Percentiles rank a stretch among this genome's conserved stretches.
Conservation (phyloP, 2,329 filamentous ascomycete species). For the Decorospora gaudefroyi region DNA sequence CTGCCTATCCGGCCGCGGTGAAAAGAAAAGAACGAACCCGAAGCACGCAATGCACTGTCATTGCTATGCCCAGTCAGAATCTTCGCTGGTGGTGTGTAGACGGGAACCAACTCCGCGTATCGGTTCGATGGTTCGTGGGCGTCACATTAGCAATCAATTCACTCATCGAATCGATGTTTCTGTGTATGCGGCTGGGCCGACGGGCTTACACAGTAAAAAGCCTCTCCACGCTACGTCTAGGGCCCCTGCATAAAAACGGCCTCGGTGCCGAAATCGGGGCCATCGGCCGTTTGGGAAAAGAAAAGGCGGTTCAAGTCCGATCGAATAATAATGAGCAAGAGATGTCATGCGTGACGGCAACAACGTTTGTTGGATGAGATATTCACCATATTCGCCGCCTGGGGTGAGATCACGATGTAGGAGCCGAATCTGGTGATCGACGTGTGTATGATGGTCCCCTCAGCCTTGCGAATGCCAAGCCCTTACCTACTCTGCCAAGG, state of each 20-base stretch:
- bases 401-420: slow-evolving; percentile 7
- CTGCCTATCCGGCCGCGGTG: slow-evolving; percentile 13
- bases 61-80: slow-evolving; percentile 8
- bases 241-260: slow-evolving; percentile 9
- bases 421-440: neutral
- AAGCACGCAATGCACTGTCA: slow-evolving; percentile 12
- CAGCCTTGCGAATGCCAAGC: neutral
- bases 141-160: slow-evolving; percentile 27
- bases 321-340: neutral
- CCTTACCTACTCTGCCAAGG: slow-evolving; percentile 1
- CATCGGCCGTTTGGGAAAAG: slow-evolving; percentile 7
- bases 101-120: slow-evolving; percentile 16
- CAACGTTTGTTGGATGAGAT: too few species aligned
- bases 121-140: slow-evolving; percentile 13
- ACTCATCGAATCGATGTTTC: slow-evolving; percentile 20
- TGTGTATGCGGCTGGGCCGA: slow-evolving; percentile 19
- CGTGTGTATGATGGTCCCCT: neutral
- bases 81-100: too few species aligned
- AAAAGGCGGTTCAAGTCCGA: slow-evolving; percentile 3
- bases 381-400: slow-evolving; percentile 6
- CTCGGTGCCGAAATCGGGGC: slow-evolving; percentile 13
- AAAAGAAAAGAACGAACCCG: slow-evolving; percentile 12
- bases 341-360: too few species aligned
- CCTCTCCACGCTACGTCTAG: slow-evolving; percentile 6
- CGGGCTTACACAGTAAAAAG: slow-evolving; percentile 8